phyloP scores from a whole-genome alignment of 140 eudicot genomes.

The Senecio squalidus region DNA sequence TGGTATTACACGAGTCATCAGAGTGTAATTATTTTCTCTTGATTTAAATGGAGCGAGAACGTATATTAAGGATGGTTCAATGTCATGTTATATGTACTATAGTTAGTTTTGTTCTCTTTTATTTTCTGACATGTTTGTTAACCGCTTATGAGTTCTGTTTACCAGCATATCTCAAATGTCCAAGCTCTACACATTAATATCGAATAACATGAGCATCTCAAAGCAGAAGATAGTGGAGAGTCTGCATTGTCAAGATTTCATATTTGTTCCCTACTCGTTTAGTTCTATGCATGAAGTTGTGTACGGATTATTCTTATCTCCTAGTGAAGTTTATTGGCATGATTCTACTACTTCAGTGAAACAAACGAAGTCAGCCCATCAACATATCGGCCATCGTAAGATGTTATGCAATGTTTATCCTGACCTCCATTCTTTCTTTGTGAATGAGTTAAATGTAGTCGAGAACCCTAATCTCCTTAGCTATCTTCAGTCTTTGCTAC shows the following conservation, averaged over 20 bases:
- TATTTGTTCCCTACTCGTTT: no score
- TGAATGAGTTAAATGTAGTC: conserved; percentile 57
- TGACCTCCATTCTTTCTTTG: conserved; percentile 55
- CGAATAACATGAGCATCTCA: conserved; percentile 41
- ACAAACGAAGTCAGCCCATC: conserved; percentile 11
- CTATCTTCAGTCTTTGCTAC: no score
- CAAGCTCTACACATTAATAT: conserved; percentile 45
- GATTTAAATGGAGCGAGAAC: no score
- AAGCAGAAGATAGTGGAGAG: no score
- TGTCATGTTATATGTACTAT: not conserved
- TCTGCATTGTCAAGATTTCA: no score
- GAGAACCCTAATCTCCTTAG: conserved; percentile 58
- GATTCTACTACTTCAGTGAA: conserved; percentile 13
- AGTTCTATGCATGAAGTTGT: conserved; percentile 43
- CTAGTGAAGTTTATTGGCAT: no score
- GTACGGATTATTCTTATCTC: conserved; percentile 45
- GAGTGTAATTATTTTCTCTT: no score
- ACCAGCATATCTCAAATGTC: conserved; percentile 63
- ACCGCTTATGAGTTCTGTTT: not conserved
- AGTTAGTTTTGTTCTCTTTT: not conserved
- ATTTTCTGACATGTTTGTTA: not conserved
- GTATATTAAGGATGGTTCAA: no score
- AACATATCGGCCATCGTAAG: conserved; percentile 2
- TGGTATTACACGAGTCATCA: no score
- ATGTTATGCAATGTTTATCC: conserved; percentile 33